Conservation (phyloP, 176 grass and related monocot genomes). For the Aegilops umbellulata region DNA sequence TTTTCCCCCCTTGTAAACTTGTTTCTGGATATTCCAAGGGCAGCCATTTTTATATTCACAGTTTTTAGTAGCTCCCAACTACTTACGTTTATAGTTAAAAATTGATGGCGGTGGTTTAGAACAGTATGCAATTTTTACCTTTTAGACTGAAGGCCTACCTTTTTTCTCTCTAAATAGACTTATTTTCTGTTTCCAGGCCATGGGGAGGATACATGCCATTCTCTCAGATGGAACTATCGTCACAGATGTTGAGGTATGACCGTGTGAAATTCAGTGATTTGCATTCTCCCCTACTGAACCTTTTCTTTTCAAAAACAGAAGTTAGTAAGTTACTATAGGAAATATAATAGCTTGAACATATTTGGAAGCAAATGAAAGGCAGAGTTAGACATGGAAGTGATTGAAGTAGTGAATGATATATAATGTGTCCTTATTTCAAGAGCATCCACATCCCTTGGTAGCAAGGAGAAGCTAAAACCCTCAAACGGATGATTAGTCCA, state of each 20-base stretch:
- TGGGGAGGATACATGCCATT: conserved; percentile 98
- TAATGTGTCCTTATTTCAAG: not conserved
- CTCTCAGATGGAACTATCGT: conserved; percentile 72
- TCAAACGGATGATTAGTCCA: too few relatives aligned
- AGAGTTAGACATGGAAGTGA: not conserved
- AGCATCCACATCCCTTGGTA: not conserved
- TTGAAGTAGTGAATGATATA: not conserved
- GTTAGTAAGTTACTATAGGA: not conserved
- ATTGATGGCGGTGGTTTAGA: not conserved
- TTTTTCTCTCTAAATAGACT: not conserved
- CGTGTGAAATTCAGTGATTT: not conserved
- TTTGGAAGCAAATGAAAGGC: conserved; percentile 1
- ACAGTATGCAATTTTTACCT: not conserved
- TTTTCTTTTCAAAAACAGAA: not conserved
- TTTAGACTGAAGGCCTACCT: not conserved
- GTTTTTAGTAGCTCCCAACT: not conserved
- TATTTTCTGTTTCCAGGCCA: conserved; percentile 47
- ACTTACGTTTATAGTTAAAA: not conserved
- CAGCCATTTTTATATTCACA: not conserved
- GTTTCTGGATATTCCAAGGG: not conserved
- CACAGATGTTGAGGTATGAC: conserved; percentile 79
- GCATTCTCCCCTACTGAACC: not conserved
- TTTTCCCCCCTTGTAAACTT: not conserved
- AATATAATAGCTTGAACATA: not conserved
- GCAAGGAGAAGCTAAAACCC: not conserved